phyloP scores from a whole-genome alignment of 345 rosid genomes.

The Luvunga scandens region DNA sequence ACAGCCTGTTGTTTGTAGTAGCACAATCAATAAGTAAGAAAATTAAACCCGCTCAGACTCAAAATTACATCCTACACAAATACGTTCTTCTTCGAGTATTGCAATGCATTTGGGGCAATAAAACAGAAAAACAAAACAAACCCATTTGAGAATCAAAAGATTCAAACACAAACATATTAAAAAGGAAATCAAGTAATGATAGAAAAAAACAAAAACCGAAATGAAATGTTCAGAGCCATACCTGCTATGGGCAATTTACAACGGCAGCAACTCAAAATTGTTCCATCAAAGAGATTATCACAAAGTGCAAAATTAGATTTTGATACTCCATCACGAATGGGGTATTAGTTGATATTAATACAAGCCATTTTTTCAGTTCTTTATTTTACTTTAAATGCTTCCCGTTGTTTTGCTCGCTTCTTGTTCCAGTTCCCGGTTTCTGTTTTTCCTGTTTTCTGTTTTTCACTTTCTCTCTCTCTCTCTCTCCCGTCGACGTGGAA shows the following conservation, averaged over 20 bases:
- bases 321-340: neutral
- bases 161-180: neutral
- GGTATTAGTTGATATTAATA: neutral
- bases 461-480: neutral
- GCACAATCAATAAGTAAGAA: neutral
- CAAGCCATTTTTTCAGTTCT: neutral
- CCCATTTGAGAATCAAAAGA: neutral
- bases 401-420: neutral
- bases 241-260: slow-evolving; percentile 6
- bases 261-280: neutral
- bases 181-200: neutral
- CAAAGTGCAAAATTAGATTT: neutral
- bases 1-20: neutral
- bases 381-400: neutral
- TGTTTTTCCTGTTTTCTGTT: neutral
- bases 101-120: slow-evolving; percentile 10
- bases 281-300: neutral
- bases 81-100: neutral
- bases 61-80: neutral
- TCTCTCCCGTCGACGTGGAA: slow-evolving; percentile 21
- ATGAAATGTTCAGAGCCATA: neutral
- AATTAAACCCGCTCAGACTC: neutral
- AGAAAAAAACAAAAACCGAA: neutral
- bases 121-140: neutral
- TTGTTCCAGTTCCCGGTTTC: neutral